Evolutionary conservation across 2,329 filamentous ascomycete genomes (phyloP).

Genomic region (Nothomitra cinnamomea): DNA sequence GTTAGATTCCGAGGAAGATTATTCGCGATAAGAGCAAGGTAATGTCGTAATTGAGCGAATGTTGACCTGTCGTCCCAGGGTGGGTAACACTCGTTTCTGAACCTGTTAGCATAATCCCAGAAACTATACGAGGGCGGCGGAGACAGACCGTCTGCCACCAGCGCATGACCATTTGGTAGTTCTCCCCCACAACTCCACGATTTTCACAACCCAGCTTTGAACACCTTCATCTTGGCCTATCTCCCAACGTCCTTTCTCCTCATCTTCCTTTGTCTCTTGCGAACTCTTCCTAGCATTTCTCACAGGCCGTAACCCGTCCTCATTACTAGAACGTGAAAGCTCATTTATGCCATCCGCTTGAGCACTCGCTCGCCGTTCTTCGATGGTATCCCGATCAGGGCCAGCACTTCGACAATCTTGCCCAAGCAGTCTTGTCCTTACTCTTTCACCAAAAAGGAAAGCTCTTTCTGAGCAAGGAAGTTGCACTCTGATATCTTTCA

Average conservation of each 20-base stretch:
- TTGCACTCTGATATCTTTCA: constrained; percentile 44
- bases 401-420: constrained; percentile 18
- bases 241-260: constrained; percentile 24
- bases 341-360: constrained; percentile 8
- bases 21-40: constrained; percentile 35
- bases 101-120: constrained; percentile 35
- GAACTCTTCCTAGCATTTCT: background rate
- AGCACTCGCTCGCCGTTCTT: background rate
- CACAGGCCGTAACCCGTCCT: constrained; percentile 19
- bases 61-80: constrained; percentile 42
- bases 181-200: constrained; percentile 29
- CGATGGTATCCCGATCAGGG: constrained; percentile 18
- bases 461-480: constrained; percentile 49
- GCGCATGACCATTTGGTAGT: constrained; percentile 39
- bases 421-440: constrained; percentile 25
- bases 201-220: constrained; percentile 28
- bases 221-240: constrained; percentile 27
- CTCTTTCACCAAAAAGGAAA: constrained; percentile 44
- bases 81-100: constrained; percentile 34
- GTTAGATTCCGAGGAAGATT: constrained; percentile 38
- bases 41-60: constrained; percentile 35
- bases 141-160: constrained; percentile 27
- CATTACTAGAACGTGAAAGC: constrained; percentile 19
- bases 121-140: constrained; percentile 28
- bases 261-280: constrained; percentile 5